Evolutionary conservation across 163 green algal species (phyloP).

Genomic region (Chloromonas sp.): DNA sequence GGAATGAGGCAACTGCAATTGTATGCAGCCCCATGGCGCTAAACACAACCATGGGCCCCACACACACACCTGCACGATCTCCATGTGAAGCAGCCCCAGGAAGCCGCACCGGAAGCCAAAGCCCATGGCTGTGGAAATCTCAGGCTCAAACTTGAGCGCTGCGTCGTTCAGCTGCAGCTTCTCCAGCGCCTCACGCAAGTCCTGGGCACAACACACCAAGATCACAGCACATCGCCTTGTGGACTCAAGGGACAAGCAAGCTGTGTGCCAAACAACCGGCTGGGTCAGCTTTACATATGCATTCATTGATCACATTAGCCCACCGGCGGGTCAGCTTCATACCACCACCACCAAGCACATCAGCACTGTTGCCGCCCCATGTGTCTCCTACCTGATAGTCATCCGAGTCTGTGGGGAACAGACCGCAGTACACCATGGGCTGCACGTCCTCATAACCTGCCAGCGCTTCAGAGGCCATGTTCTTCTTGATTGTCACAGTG

Average conservation of each 20-base stretch:
- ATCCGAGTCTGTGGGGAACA: conserved; percentile 89
- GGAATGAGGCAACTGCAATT: neutral
- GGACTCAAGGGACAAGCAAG: too few species aligned
- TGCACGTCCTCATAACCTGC: conserved; percentile 66
- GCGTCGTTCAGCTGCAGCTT: conserved; percentile 95
- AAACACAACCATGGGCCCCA: too few species aligned
- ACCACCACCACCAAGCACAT: too few species aligned
- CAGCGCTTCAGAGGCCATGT: conserved; percentile 23
- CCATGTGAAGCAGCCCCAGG: conserved; percentile 95
- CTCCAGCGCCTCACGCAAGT: conserved; percentile 77
- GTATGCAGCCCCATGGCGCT: too few species aligned
- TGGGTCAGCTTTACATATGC: too few species aligned
- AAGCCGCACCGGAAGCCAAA: conserved; percentile 97
- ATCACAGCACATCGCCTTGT: too few species aligned
- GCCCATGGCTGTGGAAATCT: conserved; percentile 88
- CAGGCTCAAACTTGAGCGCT: conserved; percentile 79
- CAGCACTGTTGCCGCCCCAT: too few species aligned
- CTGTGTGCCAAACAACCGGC: too few species aligned
- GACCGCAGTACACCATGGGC: conserved; percentile 84
- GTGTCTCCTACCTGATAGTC: conserved; percentile 51
- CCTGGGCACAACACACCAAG: conserved; percentile 12
- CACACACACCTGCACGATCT: conserved; percentile 84
- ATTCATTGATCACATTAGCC: too few species aligned
- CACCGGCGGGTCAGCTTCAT: too few species aligned
- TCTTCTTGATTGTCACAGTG: conserved; percentile 77